Percentiles rank a stretch among this genome's conserved stretches.
Conservation (phyloP, 2,329 filamentous ascomycete genomes). For the Cryphonectria radicalis region DNA sequence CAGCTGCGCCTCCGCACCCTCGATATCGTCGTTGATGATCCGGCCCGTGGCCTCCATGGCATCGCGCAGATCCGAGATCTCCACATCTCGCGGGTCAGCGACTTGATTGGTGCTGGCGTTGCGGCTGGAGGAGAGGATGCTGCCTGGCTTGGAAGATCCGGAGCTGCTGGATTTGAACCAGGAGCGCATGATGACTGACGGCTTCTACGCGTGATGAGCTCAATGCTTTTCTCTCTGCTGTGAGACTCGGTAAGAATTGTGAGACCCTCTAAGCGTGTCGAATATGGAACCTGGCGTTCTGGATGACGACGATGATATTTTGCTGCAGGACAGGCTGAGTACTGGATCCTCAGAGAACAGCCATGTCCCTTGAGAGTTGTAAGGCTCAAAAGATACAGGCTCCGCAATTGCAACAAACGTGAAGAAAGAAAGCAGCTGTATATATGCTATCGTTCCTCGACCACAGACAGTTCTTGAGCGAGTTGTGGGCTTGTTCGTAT, state of each 20-base stretch:
- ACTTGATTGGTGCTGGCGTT: slow-evolving; percentile 26
- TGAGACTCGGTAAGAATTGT: background rate
- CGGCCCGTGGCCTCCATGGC: slow-evolving; percentile 68
- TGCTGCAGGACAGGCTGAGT: background rate
- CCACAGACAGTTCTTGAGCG: background rate
- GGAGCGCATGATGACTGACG: slow-evolving; percentile 22
- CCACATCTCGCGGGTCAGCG: slow-evolving; percentile 38
- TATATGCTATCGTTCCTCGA: background rate
- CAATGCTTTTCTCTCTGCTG: background rate
- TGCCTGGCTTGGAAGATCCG: slow-evolving; percentile 19
- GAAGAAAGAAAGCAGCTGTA: background rate
- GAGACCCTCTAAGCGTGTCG: background rate
- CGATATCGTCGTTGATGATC: slow-evolving; percentile 90
- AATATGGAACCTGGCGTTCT: background rate
- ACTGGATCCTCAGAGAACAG: slow-evolving; percentile 6
- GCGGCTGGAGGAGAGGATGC: slow-evolving; percentile 18
- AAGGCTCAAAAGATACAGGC: slow-evolving; percentile 3
- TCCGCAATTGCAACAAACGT: background rate
- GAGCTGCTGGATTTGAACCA: slow-evolving; percentile 25
- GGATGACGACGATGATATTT: background rate
- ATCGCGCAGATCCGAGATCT: slow-evolving; percentile 60
- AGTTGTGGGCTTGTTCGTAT: background rate
- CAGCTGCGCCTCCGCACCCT: slow-evolving; percentile 76
- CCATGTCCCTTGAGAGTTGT: slow-evolving; percentile 11
- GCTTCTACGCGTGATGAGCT: background rate